Percentiles rank a stretch among this genome's conserved stretches.
phyloP scores from a whole-genome alignment of 2,329 filamentous ascomycete genomes.

The Dendrostoma leiphaemia region DNA sequence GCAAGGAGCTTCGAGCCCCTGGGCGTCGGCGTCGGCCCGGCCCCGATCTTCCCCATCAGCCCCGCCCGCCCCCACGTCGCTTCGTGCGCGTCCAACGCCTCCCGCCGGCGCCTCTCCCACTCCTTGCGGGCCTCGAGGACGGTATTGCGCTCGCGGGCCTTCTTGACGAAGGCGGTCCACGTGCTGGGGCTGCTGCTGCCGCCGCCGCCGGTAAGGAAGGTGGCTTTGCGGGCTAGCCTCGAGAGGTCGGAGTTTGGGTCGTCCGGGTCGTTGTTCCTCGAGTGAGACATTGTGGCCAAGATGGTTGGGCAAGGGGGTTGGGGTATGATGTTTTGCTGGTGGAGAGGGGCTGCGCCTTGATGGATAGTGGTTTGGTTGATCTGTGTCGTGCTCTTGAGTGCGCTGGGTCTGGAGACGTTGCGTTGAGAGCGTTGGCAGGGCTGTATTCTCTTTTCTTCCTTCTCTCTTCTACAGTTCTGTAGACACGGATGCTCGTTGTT shows the following conservation, averaged over 20 bases:
- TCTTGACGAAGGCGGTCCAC: background rate
- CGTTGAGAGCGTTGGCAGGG: too few relatives aligned
- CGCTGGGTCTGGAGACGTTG: too few relatives aligned
- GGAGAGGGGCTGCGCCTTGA: too few relatives aligned
- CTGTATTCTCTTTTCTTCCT: too few relatives aligned
- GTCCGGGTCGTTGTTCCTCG: background rate
- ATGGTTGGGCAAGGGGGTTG: background rate
- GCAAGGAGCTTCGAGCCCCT: conserved; percentile 2
- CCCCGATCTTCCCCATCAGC: background rate
- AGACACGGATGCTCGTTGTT: too few relatives aligned
- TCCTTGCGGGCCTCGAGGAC: conserved; percentile 1
- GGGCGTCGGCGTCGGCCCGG: conserved; percentile 3
- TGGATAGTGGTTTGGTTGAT: too few relatives aligned
- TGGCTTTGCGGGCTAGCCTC: conserved; percentile 7
- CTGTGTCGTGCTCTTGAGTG: too few relatives aligned
- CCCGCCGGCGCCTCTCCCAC: conserved; percentile 27
- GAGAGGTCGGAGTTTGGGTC: conserved; percentile 6
- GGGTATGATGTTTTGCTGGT: background rate
- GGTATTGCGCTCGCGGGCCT: conserved; percentile 7
- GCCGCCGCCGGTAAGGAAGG: conserved; percentile 14
- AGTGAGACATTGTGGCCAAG: too few relatives aligned
- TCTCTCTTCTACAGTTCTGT: too few relatives aligned
- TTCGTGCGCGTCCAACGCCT: background rate
- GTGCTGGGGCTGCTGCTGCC: conserved; percentile 5
- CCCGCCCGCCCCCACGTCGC: conserved; percentile 1